A percentile compares a stretch with the other conserved stretches of the same genome.
Evolutionary conservation across 306 rosid species (phyloP).

Genomic region (Fagus sylvatica): DNA sequence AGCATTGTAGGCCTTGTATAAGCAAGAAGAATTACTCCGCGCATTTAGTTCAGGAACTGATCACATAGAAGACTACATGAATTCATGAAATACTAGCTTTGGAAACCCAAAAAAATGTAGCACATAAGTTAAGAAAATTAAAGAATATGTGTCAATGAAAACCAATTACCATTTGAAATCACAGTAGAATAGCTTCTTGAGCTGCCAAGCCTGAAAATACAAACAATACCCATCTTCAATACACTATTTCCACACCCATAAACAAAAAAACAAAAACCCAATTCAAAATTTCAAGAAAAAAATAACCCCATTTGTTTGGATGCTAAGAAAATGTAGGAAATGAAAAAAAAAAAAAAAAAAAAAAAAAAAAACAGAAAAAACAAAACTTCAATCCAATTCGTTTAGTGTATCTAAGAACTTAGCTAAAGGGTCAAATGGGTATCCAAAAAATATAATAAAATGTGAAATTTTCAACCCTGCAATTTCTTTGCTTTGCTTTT

Average conservation of each 20-base stretch:
- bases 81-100: constrained; percentile 8
- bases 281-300: background rate
- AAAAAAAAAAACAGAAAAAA: no score
- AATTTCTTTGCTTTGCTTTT: background rate
- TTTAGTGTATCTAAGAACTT: background rate
- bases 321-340: constrained; percentile 1
- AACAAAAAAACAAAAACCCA: no score
- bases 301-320: background rate
- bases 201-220: constrained; percentile 63
- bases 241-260: background rate
- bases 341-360: no score
- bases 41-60: constrained; percentile 45
- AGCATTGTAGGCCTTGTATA: constrained; percentile 34
- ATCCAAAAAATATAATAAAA: background rate
- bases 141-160: background rate
- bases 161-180: constrained; percentile 57
- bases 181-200: constrained; percentile 45
- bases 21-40: constrained; percentile 40
- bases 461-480: background rate
- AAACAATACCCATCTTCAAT: constrained; percentile 10
- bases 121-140: background rate
- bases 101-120: constrained; percentile 11
- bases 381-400: constrained; percentile 3
- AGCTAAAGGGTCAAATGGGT: background rate
- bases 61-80: constrained; percentile 28